Percentiles rank a stretch among this genome's conserved stretches.
These are phyloP conservation scores for Climacium dendroides DNA, from an alignment of 225 moss, liverwort and hornwort species.

Conservation along the genomic window DNA sequence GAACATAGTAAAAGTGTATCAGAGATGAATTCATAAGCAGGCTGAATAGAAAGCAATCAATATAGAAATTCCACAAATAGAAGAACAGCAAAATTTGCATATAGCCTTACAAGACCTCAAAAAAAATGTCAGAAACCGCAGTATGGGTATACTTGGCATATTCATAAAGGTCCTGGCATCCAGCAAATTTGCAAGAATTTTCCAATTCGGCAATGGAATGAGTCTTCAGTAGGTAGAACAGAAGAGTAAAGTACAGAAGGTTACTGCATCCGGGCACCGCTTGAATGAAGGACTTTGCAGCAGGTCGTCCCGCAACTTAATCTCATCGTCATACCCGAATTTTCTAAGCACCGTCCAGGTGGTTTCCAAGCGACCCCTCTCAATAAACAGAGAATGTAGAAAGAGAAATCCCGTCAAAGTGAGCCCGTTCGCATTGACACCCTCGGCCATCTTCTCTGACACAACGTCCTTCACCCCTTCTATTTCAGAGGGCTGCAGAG, in stretches of 20 bases:
- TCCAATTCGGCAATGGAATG: not conserved
- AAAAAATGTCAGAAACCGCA: not conserved
- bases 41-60: not conserved
- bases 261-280: slow-evolving; percentile 75
- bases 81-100: not conserved
- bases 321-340: slow-evolving; percentile 89
- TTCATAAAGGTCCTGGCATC: not conserved
- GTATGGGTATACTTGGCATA: not conserved
- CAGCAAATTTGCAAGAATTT: not conserved
- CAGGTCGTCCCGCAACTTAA: slow-evolving; percentile 72
- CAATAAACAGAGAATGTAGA: slow-evolving; percentile 85
- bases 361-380: slow-evolving; percentile 88
- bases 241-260: not conserved
- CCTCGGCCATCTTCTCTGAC: slow-evolving; percentile 85
- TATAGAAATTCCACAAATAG: not conserved
- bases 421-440: slow-evolving; percentile 69
- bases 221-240: not conserved
- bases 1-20: not conserved
- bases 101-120: not conserved
- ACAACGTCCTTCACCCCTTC: slow-evolving; percentile 84
- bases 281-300: slow-evolving; percentile 68
- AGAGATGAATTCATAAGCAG: not conserved
- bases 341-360: slow-evolving; percentile 93
- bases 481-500: slow-evolving; percentile 87
- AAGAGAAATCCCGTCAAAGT: slow-evolving; percentile 90